Conservation (phyloP, 345 rosid species). For the Clausena lansium region DNA sequence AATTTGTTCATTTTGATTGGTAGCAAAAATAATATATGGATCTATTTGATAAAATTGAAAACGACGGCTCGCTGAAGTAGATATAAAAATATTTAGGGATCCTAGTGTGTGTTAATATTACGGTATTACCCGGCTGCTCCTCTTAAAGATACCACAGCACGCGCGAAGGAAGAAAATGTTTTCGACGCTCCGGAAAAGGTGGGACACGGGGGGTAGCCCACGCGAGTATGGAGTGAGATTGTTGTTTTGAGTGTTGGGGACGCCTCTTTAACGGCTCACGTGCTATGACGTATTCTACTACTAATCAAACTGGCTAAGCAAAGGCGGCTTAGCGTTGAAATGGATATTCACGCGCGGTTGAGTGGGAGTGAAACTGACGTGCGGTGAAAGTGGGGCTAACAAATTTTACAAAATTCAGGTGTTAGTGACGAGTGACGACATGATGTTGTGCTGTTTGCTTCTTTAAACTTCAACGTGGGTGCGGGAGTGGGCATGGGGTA, state of each 20-base stretch:
- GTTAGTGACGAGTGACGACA: background rate
- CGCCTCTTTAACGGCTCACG: background rate
- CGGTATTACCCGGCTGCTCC: background rate
- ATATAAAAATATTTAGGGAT: background rate
- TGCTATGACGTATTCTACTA: background rate
- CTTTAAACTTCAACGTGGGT: background rate
- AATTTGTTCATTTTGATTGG: no score
- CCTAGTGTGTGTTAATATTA: background rate
- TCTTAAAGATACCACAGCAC: background rate
- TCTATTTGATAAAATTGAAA: no score
- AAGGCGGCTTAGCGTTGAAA: background rate
- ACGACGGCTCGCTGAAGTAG: accelerated
- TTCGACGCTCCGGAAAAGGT: background rate
- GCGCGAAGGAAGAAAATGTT: background rate
- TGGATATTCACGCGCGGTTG: background rate
- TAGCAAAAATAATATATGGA: no score
- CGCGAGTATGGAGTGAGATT: background rate
- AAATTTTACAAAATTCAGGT: background rate
- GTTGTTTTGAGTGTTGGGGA: no score
- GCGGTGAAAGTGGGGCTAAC: background rate
- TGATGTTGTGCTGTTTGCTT: background rate
- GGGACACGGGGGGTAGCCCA: background rate
- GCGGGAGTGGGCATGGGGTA: no score
- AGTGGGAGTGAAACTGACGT: background rate
- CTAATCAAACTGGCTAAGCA: background rate